Evolutionary conservation across 2,329 filamentous ascomycete genomes (phyloP), one percentile per base, ranked within the genome.

Genomic region (Aspergillus jensenii): DNA sequence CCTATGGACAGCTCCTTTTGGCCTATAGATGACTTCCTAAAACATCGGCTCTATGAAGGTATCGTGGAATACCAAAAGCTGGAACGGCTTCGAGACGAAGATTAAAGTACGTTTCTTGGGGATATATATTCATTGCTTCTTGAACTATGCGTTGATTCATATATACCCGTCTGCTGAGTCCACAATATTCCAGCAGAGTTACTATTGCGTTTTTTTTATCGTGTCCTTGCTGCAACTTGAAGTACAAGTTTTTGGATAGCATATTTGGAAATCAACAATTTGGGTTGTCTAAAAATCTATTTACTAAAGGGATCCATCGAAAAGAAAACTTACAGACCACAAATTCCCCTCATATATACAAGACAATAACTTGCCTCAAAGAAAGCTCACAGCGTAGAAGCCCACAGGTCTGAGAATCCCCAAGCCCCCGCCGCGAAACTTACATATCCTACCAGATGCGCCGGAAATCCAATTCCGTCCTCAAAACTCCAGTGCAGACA

Each of bases 401-500:
- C 74, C 81, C 81, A 83, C 12, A 74, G 58, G 63, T 78, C 76
- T 58, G 69, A 71, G 55, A 82, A 68, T 12, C 75, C 76, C 69
- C 77, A 78, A 58, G 75, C 67, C 3, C 77, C 79, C 14, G 80
- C 81, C 60, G 80, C 67, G 48, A 78, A 80, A 6, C 88, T 88
- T 52, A 86, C 76, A 23, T 84, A 67, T 0, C 86, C 87, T 25
- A 88, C 78, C 68, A 81, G 76, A 59, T 80, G 78, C 59, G 87
- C 84, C 37, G 82, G 81, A 55, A 90, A 73, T 9, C 74, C 74
- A 52, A 86, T 71, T 0, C 90, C 90, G 56, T 84, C 78, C 59
- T 90, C 86, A 41, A 88, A 73, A 67, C 90, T 89, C 88, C 90
- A 96, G 78, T 97, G 91, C 25, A 93, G 69, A 60, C 90, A 93